Conservation (phyloP, 2,329 filamentous ascomycete species). For the Ustulina deusta region DNA sequence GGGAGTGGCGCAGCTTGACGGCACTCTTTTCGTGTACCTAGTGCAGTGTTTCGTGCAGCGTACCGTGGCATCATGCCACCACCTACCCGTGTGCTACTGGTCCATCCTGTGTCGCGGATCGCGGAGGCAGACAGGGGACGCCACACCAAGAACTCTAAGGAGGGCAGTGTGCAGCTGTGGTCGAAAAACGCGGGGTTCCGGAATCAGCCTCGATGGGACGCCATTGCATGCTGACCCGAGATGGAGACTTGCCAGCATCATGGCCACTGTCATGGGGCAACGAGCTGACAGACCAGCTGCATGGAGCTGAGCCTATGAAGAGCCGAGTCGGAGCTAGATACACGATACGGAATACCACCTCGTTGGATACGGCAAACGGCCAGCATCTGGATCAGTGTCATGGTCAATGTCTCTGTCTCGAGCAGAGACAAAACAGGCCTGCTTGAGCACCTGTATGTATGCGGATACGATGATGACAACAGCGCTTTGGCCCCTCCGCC, state of each 20-base stretch:
- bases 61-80: not conserved
- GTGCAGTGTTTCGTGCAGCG: not conserved
- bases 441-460: not conserved
- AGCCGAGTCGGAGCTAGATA: not conserved
- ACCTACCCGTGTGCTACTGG: not conserved
- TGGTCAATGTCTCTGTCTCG: not conserved
- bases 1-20: slow-evolving; percentile 31
- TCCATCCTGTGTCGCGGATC: not conserved
- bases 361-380: too few species aligned
- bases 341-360: slow-evolving; percentile 1
- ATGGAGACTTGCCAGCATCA: slow-evolving; percentile 6
- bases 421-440: not conserved
- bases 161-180: slow-evolving; percentile 17
- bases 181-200: slow-evolving; percentile 20
- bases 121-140: not conserved
- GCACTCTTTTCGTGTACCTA: not conserved
- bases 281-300: slow-evolving; percentile 16
- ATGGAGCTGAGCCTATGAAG: slow-evolving; percentile 5
- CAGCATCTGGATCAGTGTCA: too few species aligned
- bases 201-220: slow-evolving; percentile 28
- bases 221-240: slow-evolving; percentile 20
- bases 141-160: not conserved
- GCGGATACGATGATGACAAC: not conserved
- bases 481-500: not conserved
- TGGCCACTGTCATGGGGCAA: slow-evolving; percentile 11